Evolutionary conservation across 2,329 filamentous ascomycete species (phyloP).

Genomic region (Zasmidium cellare): DNA sequence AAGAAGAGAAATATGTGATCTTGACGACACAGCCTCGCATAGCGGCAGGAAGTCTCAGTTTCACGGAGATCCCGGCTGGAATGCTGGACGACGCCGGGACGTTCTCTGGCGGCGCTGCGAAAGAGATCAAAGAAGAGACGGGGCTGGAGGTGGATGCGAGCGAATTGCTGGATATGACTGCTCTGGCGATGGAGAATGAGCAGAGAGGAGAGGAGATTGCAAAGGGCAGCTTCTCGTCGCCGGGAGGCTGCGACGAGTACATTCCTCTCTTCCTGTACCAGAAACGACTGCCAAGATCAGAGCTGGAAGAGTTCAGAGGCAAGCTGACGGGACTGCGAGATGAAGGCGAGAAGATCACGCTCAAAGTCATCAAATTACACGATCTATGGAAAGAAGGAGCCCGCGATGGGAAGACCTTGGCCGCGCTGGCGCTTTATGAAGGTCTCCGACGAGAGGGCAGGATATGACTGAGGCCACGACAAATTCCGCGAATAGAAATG

Average conservation of each 20-base stretch:
- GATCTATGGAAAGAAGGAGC: conserved; percentile 56
- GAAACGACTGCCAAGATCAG: conserved; percentile 49
- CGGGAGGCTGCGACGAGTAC: conserved; percentile 61
- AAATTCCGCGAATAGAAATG: no score
- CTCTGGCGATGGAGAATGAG: conserved; percentile 43
- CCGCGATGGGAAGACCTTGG: conserved; percentile 58
- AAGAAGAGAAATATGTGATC: conserved; percentile 52
- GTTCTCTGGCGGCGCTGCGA: conserved; percentile 56
- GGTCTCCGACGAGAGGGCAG: conserved; percentile 51
- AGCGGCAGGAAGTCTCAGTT: conserved; percentile 55
- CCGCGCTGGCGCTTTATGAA: conserved; percentile 57
- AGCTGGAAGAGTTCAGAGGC: conserved; percentile 53
- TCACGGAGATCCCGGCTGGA: conserved; percentile 60
- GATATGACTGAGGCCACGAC: conserved; percentile 34
- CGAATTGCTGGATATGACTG: conserved; percentile 57
- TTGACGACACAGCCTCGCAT: conserved; percentile 60
- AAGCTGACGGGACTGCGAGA: conserved; percentile 56
- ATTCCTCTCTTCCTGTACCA: conserved; percentile 58
- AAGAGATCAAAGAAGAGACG: conserved; percentile 60
- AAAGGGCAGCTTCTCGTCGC: conserved; percentile 54
- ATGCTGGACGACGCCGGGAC: conserved; percentile 59
- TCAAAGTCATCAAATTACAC: conserved; percentile 55
- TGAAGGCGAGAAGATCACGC: conserved; percentile 59
- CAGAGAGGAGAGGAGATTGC: conserved; percentile 42
- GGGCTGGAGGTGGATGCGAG: conserved; percentile 50